Conservation (phyloP, 148 eudicot species). For the Bassia scoparia region DNA sequence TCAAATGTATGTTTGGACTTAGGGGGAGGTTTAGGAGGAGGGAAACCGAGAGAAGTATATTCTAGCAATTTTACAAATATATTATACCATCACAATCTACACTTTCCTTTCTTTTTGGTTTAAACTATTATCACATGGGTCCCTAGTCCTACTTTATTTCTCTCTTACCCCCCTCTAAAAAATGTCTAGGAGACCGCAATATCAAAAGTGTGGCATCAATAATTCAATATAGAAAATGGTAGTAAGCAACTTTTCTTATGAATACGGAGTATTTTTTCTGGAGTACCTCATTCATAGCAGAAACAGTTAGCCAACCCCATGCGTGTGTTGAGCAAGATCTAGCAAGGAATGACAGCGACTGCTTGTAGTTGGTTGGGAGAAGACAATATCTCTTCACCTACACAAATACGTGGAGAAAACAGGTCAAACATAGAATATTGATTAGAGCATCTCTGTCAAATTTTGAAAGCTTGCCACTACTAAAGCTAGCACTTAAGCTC, state of each 20-base stretch:
- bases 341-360: conserved; percentile 98
- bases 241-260: background rate
- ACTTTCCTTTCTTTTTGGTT: no score
- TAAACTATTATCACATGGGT: no score
- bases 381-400: conserved; percentile 88
- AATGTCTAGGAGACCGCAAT: no score
- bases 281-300: conserved; percentile 94
- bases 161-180: no score
- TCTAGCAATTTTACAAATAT: no score
- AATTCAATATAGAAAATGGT: background rate
- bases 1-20: no score
- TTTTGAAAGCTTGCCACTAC: background rate
- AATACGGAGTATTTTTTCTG: background rate
- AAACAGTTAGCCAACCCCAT: conserved; percentile 99
- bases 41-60: no score
- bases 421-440: background rate
- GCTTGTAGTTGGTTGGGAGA: conserved; percentile 96
- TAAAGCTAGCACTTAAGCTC: background rate
- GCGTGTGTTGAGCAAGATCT: conserved; percentile 97
- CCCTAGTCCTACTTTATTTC: no score
- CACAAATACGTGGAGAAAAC: conserved; percentile 12
- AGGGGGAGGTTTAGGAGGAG: no score
- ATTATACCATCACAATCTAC: no score
- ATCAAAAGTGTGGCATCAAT: no score
- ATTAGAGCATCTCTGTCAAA: background rate